These are phyloP conservation scores for Metahyphopichia silvanorum DNA, from an alignment of 805 yeast genomes.

Conservation along the genomic window DNA sequence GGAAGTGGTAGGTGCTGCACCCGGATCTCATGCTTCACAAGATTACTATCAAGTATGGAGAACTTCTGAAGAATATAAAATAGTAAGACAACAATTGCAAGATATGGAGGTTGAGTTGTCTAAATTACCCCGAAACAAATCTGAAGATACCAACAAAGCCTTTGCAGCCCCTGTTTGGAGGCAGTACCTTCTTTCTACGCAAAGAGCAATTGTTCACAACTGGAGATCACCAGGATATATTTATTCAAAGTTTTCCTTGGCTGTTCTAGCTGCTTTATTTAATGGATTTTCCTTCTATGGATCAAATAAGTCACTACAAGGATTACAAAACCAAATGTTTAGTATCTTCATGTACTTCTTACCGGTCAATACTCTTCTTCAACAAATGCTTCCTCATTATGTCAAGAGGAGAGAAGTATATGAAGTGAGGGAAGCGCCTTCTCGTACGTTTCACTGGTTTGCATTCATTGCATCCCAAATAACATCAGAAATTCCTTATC, in stretches of 20 bases:
- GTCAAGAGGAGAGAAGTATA: constrained; percentile 61
- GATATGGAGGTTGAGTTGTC: constrained; percentile 16
- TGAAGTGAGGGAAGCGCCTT: constrained; percentile 72
- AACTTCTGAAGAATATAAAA: constrained; percentile 14
- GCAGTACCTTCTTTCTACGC: constrained; percentile 19
- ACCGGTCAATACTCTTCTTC: constrained; percentile 52
- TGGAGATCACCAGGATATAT: constrained; percentile 35
- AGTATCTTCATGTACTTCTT: constrained; percentile 67
- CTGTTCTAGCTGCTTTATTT: constrained; percentile 48
- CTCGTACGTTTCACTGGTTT: constrained; percentile 66
- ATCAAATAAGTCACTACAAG: constrained; percentile 33
- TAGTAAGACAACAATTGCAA: constrained; percentile 12
- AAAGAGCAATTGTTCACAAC: constrained; percentile 37
- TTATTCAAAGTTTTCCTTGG: constrained; percentile 46
- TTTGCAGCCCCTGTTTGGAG: constrained; percentile 15
- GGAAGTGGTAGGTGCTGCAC: constrained; percentile 27
- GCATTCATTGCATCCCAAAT: constrained; percentile 62
- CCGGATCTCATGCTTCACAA: constrained; percentile 23
- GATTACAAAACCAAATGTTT: constrained; percentile 67
- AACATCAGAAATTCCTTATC: constrained; percentile 66
- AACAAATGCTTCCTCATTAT: constrained; percentile 57
- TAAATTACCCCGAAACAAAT: constrained; percentile 14
- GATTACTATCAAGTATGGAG: constrained; percentile 23
- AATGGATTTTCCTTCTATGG: constrained; percentile 68
- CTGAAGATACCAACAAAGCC: constrained; percentile 9